A percentile compares a stretch with the other conserved stretches of the same genome.
Evolutionary conservation across 169 alveolate species (phyloP).

Genomic region (Cryptosporidium sp.): DNA sequence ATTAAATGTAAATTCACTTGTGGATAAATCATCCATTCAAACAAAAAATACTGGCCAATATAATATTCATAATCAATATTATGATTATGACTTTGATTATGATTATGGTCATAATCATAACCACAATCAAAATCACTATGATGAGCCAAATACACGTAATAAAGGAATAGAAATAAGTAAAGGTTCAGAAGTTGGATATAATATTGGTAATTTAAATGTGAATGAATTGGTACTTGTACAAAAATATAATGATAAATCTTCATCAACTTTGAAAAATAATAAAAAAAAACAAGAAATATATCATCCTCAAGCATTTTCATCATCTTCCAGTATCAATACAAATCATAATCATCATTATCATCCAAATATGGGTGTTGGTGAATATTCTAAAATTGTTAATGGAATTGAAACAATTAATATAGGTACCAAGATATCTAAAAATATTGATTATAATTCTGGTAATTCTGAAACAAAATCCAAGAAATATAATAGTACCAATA

Average conservation of each 20-base stretch:
- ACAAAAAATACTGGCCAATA: not conserved
- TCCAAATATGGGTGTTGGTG: not conserved
- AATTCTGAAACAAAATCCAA: conserved; percentile 1
- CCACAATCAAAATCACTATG: no score
- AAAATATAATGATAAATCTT: not conserved
- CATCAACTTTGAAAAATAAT: not conserved
- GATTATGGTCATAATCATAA: not conserved
- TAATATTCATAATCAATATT: not conserved
- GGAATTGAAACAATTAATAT: conserved; percentile 11
- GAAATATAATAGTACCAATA: not conserved
- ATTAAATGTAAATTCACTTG: not conserved
- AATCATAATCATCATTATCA: not conserved
- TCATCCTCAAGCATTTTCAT: not conserved
- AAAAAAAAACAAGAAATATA: not conserved
- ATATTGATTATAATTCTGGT: not conserved
- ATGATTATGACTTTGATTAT: not conserved
- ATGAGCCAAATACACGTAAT: not conserved
- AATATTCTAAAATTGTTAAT: conserved; percentile 22
- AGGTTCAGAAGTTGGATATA: not conserved
- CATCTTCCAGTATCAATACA: not conserved
- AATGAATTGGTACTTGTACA: not conserved
- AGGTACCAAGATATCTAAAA: not conserved
- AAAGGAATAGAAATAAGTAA: no score
- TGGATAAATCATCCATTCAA: conserved; percentile 1
- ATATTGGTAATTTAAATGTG: not conserved